Conservation (phyloP, 371 early-diverging fungal genomes). For the Pancytospora philotis region DNA sequence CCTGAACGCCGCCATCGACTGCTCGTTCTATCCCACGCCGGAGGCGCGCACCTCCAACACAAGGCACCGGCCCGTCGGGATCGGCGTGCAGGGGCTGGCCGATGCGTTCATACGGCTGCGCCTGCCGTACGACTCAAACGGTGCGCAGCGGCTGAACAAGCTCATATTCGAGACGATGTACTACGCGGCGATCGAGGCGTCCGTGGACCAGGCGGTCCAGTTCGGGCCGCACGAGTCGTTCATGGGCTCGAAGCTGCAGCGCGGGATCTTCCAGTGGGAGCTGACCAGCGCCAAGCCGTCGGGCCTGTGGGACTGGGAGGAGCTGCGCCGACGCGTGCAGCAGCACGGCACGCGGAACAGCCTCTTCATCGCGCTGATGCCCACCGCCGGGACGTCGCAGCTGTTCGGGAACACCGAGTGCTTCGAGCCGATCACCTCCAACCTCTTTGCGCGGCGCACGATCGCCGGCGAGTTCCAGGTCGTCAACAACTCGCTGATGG, state of each 20-base stretch:
- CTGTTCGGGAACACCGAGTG: slow-evolving; percentile 95
- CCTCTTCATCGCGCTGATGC: slow-evolving; percentile 93
- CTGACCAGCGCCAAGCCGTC: slow-evolving; percentile 66
- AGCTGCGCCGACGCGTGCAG: slow-evolving; percentile 69
- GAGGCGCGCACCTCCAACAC: slow-evolving; percentile 77
- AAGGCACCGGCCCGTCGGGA: slow-evolving; percentile 87
- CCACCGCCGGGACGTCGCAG: slow-evolving; percentile 95
- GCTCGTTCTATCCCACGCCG: slow-evolving; percentile 84
- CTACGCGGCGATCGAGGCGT: slow-evolving; percentile 83
- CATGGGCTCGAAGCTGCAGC: slow-evolving; percentile 73
- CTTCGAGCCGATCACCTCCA: slow-evolving; percentile 93
- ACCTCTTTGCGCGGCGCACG: slow-evolving; percentile 91
- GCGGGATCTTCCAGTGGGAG: slow-evolving; percentile 88
- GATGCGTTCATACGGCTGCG: slow-evolving; percentile 89
- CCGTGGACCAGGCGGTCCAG: slow-evolving; percentile 73
- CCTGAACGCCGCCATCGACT: slow-evolving; percentile 89
- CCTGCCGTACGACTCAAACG: slow-evolving; percentile 81
- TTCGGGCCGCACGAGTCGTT: slow-evolving; percentile 79
- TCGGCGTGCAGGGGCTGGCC: slow-evolving; percentile 96
- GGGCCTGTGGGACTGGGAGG: slow-evolving; percentile 79
- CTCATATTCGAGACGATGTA: slow-evolving; percentile 93
- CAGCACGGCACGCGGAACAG: slow-evolving; percentile 88
- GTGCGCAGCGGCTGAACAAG: slow-evolving; percentile 74
- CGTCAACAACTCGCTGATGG: slow-evolving; percentile 85
- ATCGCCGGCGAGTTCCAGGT: slow-evolving; percentile 97